phyloP scores from a whole-genome alignment of 306 rosid genomes.

The Amphicarpaea edgeworthii region DNA sequence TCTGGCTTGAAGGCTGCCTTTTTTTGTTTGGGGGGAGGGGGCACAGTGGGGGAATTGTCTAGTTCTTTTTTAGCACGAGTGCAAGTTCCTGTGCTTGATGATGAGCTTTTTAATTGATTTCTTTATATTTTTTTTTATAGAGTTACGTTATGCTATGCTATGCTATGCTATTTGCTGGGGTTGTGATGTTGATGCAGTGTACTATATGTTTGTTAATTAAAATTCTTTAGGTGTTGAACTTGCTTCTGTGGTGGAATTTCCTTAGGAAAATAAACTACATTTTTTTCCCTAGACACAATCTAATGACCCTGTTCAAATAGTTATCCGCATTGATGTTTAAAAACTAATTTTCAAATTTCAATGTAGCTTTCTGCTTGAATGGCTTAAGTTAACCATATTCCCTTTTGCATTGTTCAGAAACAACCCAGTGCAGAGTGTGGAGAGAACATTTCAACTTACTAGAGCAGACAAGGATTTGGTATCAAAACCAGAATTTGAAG shows the following conservation, averaged over 20 bases:
- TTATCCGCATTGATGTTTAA: not conserved
- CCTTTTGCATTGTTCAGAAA: slow-evolving; percentile 58
- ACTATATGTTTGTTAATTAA: slow-evolving; percentile 21
- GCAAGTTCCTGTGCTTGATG: slow-evolving; percentile 24
- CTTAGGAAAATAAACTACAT: slow-evolving; percentile 10
- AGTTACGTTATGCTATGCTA: no score
- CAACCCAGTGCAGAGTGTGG: slow-evolving; percentile 88
- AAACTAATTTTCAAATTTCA: slow-evolving; percentile 22
- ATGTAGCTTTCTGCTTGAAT: slow-evolving; percentile 26
- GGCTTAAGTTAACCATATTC: slow-evolving; percentile 30
- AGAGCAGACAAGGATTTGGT: slow-evolving; percentile 80
- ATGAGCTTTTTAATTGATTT: slow-evolving; percentile 22
- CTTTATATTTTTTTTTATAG: no score
- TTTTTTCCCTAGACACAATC: slow-evolving; percentile 18
- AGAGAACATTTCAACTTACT: slow-evolving; percentile 81
- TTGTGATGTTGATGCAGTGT: slow-evolving; percentile 19
- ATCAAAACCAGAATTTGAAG: slow-evolving; percentile 78
- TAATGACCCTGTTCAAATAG: not conserved
- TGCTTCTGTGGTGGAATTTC: slow-evolving; percentile 24
- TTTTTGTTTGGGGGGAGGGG: not conserved
- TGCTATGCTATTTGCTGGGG: no score
- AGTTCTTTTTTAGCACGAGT: not conserved
- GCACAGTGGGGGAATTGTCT: not conserved
- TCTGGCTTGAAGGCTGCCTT: slow-evolving; percentile 1
- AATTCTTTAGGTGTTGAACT: slow-evolving; percentile 10